Evolutionary conservation across 306 rosid genomes (phyloP).

Genomic region (Sphenostylis stenocarpa): DNA sequence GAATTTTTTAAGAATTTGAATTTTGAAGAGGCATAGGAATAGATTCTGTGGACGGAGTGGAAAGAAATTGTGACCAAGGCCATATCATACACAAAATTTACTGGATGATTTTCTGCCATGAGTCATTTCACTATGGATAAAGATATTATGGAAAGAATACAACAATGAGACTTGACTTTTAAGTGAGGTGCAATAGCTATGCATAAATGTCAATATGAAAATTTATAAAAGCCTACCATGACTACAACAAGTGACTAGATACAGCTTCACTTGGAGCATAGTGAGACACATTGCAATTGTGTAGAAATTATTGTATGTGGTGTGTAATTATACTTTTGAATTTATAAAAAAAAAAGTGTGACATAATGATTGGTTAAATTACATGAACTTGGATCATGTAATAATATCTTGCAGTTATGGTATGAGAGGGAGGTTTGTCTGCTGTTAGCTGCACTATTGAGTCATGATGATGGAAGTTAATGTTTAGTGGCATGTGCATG

Average conservation of each 20-base stretch:
- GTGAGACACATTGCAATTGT: neutral
- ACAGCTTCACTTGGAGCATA: neutral
- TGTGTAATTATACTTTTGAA: neutral
- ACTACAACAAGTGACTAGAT: neutral
- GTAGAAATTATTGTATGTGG: neutral
- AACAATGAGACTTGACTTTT: conserved; percentile 12
- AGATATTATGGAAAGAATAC: conserved; percentile 10
- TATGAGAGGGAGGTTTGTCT: neutral
- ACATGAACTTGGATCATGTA: neutral
- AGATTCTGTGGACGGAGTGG: conserved; percentile 44
- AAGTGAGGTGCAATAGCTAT: conserved; percentile 9
- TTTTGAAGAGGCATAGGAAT: conserved; percentile 42
- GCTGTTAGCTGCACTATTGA: neutral
- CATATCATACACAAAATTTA: neutral
- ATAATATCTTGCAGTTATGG: neutral
- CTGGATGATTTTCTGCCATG: neutral
- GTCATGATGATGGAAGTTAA: neutral
- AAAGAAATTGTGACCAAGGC: conserved; percentile 32
- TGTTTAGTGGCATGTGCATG: conserved; percentile 22
- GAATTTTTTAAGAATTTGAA: conserved; percentile 11
- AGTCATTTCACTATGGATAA: neutral
- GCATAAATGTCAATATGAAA: neutral
- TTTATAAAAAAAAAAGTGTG: neutral
- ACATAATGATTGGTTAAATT: neutral
- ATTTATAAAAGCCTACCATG: neutral